Conservation (phyloP, 306 rosid genomes). For the Chamaecrista fasciculata region DNA sequence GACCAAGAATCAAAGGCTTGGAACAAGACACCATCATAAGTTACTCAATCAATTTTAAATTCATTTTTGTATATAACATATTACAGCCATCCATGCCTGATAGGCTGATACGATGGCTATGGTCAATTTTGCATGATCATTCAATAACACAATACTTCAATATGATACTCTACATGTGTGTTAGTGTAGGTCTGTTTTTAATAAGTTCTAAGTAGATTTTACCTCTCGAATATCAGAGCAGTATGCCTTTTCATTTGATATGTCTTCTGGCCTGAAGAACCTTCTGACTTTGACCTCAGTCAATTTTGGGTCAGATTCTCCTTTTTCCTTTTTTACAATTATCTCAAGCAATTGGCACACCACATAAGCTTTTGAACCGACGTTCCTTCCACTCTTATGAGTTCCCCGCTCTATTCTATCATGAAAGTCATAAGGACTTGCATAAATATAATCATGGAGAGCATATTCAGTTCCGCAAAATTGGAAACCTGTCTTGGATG, state of each 20-base stretch:
- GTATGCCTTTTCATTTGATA: conserved; percentile 66
- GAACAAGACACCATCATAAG: not conserved
- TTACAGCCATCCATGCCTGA: not conserved
- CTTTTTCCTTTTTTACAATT: conserved; percentile 44
- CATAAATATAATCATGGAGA: conserved; percentile 62
- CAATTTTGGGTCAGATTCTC: conserved; percentile 43
- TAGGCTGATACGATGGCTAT: not conserved
- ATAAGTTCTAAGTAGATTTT: conserved; percentile 6
- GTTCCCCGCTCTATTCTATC: conserved; percentile 54
- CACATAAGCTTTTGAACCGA: conserved; percentile 76
- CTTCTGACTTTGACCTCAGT: conserved; percentile 75
- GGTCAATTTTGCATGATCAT: not conserved
- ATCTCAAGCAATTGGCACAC: conserved; percentile 81
- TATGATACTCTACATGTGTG: not conserved
- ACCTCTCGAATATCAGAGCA: conserved; percentile 56
- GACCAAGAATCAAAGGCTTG: conserved; percentile 1
- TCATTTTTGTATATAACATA: not conserved
- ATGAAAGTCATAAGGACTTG: conserved; percentile 61
- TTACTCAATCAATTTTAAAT: not conserved
- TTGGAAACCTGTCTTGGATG: conserved; percentile 55
- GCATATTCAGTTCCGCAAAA: conserved; percentile 58
- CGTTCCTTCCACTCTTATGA: conserved; percentile 78
- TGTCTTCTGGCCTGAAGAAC: conserved; percentile 90
- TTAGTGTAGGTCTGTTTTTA: not conserved
- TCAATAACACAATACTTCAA: not conserved